These are phyloP conservation scores for Catunica adiposa DNA, from an alignment of 2,329 filamentous ascomycete species.

Conservation along the genomic window DNA sequence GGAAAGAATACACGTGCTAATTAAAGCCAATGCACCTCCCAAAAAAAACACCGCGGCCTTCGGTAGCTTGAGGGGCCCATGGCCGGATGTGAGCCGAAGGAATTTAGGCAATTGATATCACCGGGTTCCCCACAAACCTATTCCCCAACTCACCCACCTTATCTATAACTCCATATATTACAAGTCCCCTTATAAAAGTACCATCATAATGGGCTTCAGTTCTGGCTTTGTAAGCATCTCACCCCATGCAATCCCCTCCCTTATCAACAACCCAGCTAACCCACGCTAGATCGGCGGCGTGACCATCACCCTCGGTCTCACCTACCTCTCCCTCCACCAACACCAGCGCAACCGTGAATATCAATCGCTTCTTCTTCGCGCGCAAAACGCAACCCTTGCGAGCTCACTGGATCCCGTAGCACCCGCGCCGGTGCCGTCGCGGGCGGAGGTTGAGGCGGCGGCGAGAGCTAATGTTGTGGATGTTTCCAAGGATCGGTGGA, in stretches of 20 bases:
- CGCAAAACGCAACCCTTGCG: constrained; percentile 38
- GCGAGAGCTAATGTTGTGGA: constrained; percentile 43
- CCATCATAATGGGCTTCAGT: constrained; percentile 49
- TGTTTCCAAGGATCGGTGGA: constrained; percentile 61
- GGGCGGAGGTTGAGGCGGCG: constrained; percentile 33
- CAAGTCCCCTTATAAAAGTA: background rate
- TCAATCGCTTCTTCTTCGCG: constrained; percentile 39
- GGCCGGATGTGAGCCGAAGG: background rate
- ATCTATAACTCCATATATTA: background rate
- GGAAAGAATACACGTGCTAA: background rate
- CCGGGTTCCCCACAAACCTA: background rate
- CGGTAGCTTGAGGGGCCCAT: background rate
- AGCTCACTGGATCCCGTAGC: constrained; percentile 32
- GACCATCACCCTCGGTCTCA: constrained; percentile 54
- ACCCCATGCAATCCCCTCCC: background rate
- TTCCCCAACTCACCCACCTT: background rate
- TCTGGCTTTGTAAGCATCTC: constrained; percentile 52
- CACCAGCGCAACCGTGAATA: constrained; percentile 51
- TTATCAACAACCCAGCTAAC: background rate
- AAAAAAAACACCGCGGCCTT: background rate
- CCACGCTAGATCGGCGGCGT: constrained; percentile 50
- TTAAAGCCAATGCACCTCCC: background rate
- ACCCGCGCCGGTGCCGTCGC: constrained; percentile 30
- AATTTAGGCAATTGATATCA: background rate
- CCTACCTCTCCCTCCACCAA: constrained; percentile 54